Evolutionary conservation across 2,329 filamentous ascomycete genomes (phyloP).

Genomic region (Talaromyces sp.): DNA sequence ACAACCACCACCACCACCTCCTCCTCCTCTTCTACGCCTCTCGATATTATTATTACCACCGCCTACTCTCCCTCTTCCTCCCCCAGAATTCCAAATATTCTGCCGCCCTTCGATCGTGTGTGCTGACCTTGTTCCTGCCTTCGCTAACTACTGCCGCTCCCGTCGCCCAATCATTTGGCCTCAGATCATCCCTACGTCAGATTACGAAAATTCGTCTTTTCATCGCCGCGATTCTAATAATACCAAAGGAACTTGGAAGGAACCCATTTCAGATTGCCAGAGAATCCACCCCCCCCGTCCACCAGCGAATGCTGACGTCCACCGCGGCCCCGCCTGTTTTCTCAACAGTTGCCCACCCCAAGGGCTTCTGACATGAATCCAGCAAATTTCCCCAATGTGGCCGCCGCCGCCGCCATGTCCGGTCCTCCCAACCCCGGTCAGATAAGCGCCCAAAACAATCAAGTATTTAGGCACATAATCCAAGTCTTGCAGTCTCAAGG

Average conservation of each 20-base stretch:
- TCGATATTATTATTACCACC: slow-evolving; percentile 17
- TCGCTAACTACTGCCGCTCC: slow-evolving; percentile 3
- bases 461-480: slow-evolving; percentile 36
- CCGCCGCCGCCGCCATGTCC: slow-evolving; percentile 28
- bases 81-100: not conserved
- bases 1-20: not conserved
- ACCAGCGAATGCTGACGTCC: slow-evolving; percentile 34
- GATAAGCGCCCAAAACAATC: slow-evolving; percentile 32
- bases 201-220: not conserved
- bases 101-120: not conserved
- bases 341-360: slow-evolving; percentile 32
- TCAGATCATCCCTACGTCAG: not conserved
- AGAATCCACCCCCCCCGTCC: no score
- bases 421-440: slow-evolving; percentile 28
- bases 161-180: slow-evolving; percentile 6
- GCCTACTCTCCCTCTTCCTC: slow-evolving; percentile 10
- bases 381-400: slow-evolving; percentile 34
- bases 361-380: slow-evolving; percentile 41
- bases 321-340: slow-evolving; percentile 26
- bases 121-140: slow-evolving; percentile 1
- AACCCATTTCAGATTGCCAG: no score
- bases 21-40: slow-evolving; percentile 2
- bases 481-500: slow-evolving; percentile 38
- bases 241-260: no score
- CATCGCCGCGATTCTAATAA: not conserved